A percentile compares a stretch with the other conserved stretches of the same genome.
Evolutionary conservation across 208 protist genomes (phyloP).

Genomic region (Leishmania martiniquensis): DNA sequence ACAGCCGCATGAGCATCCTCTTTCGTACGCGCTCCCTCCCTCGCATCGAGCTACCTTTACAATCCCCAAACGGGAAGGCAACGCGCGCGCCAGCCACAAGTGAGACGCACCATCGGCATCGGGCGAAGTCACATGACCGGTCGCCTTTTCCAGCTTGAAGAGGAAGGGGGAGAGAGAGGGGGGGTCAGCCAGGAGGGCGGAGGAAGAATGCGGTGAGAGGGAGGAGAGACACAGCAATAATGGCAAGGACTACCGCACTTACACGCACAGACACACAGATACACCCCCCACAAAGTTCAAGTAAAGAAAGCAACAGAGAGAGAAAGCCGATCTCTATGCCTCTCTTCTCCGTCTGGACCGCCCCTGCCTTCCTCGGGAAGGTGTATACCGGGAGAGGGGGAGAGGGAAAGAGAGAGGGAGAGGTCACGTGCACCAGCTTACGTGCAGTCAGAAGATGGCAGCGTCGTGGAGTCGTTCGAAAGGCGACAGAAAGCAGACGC

Average conservation of each 20-base stretch:
- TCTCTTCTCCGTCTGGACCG: background rate
- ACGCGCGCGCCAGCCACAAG: background rate
- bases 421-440: no score
- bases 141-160: background rate
- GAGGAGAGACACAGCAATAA: background rate
- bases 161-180: constrained; percentile 8
- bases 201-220: background rate
- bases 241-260: background rate
- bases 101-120: background rate
- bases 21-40: background rate
- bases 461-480: no score
- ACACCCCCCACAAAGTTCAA: background rate
- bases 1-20: constrained; percentile 1
- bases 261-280: background rate
- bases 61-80: background rate
- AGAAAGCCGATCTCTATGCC: no score
- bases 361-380: background rate
- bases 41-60: background rate
- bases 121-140: background rate
- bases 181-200: background rate
- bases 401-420: background rate
- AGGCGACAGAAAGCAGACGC: background rate
- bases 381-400: background rate
- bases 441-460: no score
- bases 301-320: background rate